Base-by-base conservation (phyloP, 1,284 basidiomycete species). In the Jaminaea rosea region DNA sequence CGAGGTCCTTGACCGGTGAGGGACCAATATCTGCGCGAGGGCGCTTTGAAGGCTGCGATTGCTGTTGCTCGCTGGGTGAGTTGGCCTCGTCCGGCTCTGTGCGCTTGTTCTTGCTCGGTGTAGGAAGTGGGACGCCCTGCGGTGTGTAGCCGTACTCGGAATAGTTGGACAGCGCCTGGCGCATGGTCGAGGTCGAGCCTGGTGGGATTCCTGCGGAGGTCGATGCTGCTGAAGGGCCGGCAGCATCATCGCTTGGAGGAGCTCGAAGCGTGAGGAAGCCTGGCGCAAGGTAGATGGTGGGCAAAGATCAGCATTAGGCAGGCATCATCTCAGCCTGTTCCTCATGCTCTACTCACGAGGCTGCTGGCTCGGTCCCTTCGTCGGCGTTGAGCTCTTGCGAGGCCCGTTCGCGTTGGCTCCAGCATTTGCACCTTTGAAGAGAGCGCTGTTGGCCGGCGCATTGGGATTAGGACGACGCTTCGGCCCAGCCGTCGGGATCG, bases 1-100 rank as follows among this genome's bases (percentile, higher is more conserved):
- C 70, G 39, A 73, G 56, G 36, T 73, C 69, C 50, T 61, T 69
- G 53, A 73, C 69, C 5, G 63, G 65, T 48, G 67, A 62, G 11
- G 57, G 60, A 29, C 55, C 65, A 19, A 62, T 31, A 17, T 27
- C 26, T 26, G 31, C 23, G 26, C 37, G 39, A 7, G 26, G 26
- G n/a, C 24, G 11, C 21, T 24, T 29, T 10, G 42, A 17, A 54
- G 55, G 26, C 26, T 24, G 5, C 31, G 23, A n/a, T 34, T 27
- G 29, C 15, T 26, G 13, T 28, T 37, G 27, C 39, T 44, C 28
- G 26, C 41, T 27, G 39, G n/a, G 10, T 26, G 13, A 26, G 23
- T 44, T 24, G 29, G 28, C 42, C n/a, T 10, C 26, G 24, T 34
- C 21, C 15, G 7, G 26, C 17, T 34, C 27, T 27, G 28, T 15